Evolutionary conservation across 495 filamentous ascomycete species (phyloP).

Genomic region (Lasiosphaeriaceae sp.): DNA sequence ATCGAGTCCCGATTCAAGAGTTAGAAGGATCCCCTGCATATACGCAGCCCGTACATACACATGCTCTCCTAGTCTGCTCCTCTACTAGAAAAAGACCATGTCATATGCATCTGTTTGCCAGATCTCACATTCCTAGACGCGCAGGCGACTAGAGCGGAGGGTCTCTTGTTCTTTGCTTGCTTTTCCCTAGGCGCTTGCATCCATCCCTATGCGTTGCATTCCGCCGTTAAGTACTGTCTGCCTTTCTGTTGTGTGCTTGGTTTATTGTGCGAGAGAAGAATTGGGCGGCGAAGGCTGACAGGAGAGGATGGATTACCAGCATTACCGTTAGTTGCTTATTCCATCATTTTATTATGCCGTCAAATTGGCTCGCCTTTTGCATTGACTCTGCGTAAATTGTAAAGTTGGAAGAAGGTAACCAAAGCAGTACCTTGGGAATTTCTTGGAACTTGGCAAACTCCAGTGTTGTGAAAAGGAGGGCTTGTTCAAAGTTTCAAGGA

Average conservation of each 20-base stretch:
- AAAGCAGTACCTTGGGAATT: too few relatives aligned
- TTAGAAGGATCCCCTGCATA: conserved; percentile 12
- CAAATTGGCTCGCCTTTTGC: too few relatives aligned
- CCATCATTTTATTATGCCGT: too few relatives aligned
- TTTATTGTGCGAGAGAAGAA: not conserved
- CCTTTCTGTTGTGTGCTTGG: not conserved
- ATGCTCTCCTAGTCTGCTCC: not conserved
- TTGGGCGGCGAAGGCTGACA: not conserved
- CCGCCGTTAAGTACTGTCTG: not conserved
- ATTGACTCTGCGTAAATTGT: too few relatives aligned
- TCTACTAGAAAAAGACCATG: conserved; percentile 8
- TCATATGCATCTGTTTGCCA: conserved; percentile 3
- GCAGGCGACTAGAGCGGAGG: conserved; percentile 1
- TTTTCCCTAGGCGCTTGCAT: not conserved
- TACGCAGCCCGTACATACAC: conserved; percentile 11
- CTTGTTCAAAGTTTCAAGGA: too few relatives aligned
- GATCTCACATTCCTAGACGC: conserved; percentile 9
- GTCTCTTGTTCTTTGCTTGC: not conserved
- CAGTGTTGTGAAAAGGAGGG: too few relatives aligned
- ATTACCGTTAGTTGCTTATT: too few relatives aligned
- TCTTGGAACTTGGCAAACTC: too few relatives aligned
- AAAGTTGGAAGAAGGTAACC: too few relatives aligned
- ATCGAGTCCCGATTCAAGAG: conserved; percentile 42
- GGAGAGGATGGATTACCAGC: not conserved
- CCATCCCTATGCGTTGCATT: not conserved